Conservation (phyloP, 148 eudicot genomes). For the Chenopodium quinoa region DNA sequence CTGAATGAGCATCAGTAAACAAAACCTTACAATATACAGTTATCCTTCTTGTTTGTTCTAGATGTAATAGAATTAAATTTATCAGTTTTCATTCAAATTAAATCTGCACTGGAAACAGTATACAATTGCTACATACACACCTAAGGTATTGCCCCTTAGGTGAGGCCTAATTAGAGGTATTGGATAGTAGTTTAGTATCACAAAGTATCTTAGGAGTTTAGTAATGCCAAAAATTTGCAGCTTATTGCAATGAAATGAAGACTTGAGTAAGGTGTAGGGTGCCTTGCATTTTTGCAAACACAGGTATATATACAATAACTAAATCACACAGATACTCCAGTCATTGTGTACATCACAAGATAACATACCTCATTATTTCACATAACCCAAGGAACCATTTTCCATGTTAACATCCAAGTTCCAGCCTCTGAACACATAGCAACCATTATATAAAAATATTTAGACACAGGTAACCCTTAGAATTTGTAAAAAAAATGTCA, state of each 20-base stretch:
- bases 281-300: not conserved
- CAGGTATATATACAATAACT: not conserved
- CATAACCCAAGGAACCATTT: slow-evolving; percentile 41
- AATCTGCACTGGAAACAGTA: not conserved
- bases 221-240: not conserved
- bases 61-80: not conserved
- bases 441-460: not conserved
- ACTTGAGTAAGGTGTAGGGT: not conserved
- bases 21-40: not conserved
- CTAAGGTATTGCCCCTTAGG: no score
- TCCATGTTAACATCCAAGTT: slow-evolving; percentile 53
- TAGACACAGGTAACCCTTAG: slow-evolving; percentile 8
- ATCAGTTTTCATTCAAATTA: not conserved
- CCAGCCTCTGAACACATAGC: slow-evolving; percentile 51
- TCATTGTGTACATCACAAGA: not conserved
- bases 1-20: not conserved
- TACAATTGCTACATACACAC: not conserved
- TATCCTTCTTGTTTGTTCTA: not conserved
- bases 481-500: not conserved
- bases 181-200: not conserved
- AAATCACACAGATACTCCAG: not conserved
- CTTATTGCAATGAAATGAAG: not conserved
- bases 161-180: not conserved
- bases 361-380: slow-evolving; percentile 22
- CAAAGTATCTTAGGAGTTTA: not conserved